A percentile compares a stretch with the other conserved stretches of the same genome.
phyloP scores from a whole-genome alignment of 805 yeast species.

The Wickerhamiella allomyrinae region DNA sequence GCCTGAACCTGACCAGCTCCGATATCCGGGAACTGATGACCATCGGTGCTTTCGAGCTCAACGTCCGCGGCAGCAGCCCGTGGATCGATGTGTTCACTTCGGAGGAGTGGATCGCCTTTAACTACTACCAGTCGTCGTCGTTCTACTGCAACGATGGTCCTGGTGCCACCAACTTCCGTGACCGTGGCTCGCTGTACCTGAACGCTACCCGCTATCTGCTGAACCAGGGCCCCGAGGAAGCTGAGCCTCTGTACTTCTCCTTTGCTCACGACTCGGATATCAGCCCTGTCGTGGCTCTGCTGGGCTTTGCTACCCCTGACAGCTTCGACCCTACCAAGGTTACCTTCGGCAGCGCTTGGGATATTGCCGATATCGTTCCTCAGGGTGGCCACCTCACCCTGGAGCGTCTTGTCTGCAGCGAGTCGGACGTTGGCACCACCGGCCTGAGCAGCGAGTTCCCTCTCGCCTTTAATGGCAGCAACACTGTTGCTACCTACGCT shows the following conservation, averaged over 20 bases:
- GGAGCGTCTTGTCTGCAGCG: slow-evolving; percentile 28
- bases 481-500: slow-evolving; percentile 7
- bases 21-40: slow-evolving; percentile 32
- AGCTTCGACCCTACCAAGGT: slow-evolving; percentile 28
- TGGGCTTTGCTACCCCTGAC: slow-evolving; percentile 34
- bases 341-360: slow-evolving; percentile 35
- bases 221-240: slow-evolving; percentile 27
- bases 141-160: slow-evolving; percentile 21
- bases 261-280: slow-evolving; percentile 49
- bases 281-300: slow-evolving; percentile 33
- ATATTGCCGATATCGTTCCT: slow-evolving; percentile 28
- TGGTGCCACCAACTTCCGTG: slow-evolving; percentile 15
- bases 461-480: slow-evolving; percentile 9
- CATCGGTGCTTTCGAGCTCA: slow-evolving; percentile 38
- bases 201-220: slow-evolving; percentile 37
- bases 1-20: slow-evolving; percentile 26
- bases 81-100: slow-evolving; percentile 22
- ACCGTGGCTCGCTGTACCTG: slow-evolving; percentile 34
- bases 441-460: slow-evolving; percentile 8
- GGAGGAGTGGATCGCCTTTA: slow-evolving; percentile 20
- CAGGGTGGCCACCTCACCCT: slow-evolving; percentile 22
- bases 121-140: slow-evolving; percentile 13
- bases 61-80: slow-evolving; percentile 34
- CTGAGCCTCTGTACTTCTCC: slow-evolving; percentile 30
- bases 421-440: slow-evolving; percentile 1